phyloP scores from a whole-genome alignment of 225 moss, liverwort and hornwort species.

The Bryoerythrophyllum caledonicum region DNA sequence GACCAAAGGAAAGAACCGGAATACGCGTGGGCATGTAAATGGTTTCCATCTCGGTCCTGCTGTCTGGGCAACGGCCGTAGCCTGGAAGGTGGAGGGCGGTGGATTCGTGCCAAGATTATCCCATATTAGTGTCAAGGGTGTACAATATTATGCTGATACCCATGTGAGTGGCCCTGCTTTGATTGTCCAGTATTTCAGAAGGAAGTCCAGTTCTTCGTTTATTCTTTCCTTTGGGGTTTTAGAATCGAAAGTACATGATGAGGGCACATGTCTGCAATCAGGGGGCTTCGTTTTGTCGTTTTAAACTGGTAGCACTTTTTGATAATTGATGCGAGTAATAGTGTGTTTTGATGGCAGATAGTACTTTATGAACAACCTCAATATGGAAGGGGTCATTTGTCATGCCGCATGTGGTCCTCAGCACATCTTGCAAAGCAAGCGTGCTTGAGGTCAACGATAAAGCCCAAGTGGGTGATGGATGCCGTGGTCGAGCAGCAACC shows the following conservation, averaged over 20 bases:
- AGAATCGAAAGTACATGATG: slow-evolving; percentile 2
- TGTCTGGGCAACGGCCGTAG: slow-evolving; percentile 50
- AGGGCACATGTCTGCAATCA: slow-evolving; percentile 13
- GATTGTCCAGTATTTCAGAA: not conserved
- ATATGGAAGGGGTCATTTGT: slow-evolving; percentile 84
- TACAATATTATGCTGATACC: slow-evolving; percentile 41
- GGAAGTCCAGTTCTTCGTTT: not conserved
- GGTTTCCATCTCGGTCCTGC: slow-evolving; percentile 35
- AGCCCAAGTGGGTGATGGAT: slow-evolving; percentile 74
- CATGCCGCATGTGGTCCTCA: slow-evolving; percentile 72
- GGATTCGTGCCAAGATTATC: slow-evolving; percentile 44
- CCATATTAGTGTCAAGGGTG: slow-evolving; percentile 35
- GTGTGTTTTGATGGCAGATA: slow-evolving; percentile 52
- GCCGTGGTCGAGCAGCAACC: slow-evolving; percentile 44
- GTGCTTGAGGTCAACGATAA: slow-evolving; percentile 28
- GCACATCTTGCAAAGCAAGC: slow-evolving; percentile 39
- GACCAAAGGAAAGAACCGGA: slow-evolving; percentile 18
- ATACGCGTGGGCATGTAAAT: slow-evolving; percentile 19
- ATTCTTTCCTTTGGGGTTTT: slow-evolving; percentile 10
- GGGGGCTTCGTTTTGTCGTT: not conserved
- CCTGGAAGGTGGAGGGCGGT: slow-evolving; percentile 40
- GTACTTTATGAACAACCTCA: slow-evolving; percentile 79
- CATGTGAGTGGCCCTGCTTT: slow-evolving; percentile 48
- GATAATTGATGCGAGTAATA: slow-evolving; percentile 12
- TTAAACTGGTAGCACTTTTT: not conserved